Percentiles rank a stretch among this genome's conserved stretches.
Evolutionary conservation across 805 yeast species (phyloP).

Genomic region (Clavispora santaluciae): DNA sequence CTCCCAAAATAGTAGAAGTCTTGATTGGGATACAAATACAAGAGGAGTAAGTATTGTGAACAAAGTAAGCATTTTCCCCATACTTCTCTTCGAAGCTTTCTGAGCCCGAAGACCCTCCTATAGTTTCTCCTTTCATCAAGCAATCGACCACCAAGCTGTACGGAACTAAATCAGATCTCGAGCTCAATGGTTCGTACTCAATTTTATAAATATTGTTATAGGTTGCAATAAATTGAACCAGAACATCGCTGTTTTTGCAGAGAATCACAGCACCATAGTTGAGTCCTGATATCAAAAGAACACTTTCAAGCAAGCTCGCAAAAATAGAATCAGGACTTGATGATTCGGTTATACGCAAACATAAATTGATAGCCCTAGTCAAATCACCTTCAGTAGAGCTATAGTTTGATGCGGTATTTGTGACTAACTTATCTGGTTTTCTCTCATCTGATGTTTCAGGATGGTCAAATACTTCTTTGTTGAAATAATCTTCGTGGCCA

Average conservation of each 20-base stretch:
- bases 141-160: constrained; percentile 34
- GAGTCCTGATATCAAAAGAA: constrained; percentile 32
- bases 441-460: neutral
- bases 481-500: neutral
- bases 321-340: constrained; percentile 34
- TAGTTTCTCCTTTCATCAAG: constrained; percentile 30
- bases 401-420: neutral
- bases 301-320: constrained; percentile 33
- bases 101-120: constrained; percentile 33
- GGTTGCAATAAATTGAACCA: constrained; percentile 26
- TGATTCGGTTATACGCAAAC: constrained; percentile 47
- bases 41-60: constrained; percentile 26
- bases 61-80: constrained; percentile 39
- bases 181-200: constrained; percentile 30
- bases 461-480: neutral
- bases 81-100: constrained; percentile 28
- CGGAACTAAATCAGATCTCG: constrained; percentile 42
- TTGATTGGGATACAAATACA: constrained; percentile 45
- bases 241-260: constrained; percentile 19
- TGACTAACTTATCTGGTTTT: neutral
- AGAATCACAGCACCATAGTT: constrained; percentile 29
- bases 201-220: constrained; percentile 20
- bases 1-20: constrained; percentile 40
- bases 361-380: constrained; percentile 39
- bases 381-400: constrained; percentile 7